Conservation (phyloP, 139 green algal species). For the Desmodesmus armatus region DNA sequence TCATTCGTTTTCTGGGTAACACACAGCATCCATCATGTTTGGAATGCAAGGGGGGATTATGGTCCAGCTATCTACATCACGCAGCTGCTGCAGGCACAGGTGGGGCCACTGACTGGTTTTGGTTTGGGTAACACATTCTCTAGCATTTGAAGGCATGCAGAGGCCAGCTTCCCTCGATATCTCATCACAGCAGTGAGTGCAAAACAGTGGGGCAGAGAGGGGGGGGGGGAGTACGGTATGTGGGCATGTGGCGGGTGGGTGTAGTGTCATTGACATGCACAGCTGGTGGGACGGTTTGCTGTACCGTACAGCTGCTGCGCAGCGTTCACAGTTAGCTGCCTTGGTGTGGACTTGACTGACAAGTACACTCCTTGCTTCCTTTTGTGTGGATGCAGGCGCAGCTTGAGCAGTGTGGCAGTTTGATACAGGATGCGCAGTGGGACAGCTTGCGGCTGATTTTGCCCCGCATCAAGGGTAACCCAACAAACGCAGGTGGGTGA, state of each 20-base stretch:
- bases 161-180: background rate
- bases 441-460: conserved; percentile 23
- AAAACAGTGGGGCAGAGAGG: too few relatives aligned
- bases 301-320: too few relatives aligned
- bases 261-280: too few relatives aligned
- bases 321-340: too few relatives aligned
- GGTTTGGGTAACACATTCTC: too few relatives aligned
- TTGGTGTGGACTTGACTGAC: too few relatives aligned
- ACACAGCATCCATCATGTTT: background rate
- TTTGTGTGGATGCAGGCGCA: conserved; percentile 8
- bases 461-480: conserved; percentile 15
- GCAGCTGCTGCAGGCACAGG: conserved; percentile 64
- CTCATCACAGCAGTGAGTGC: too few relatives aligned
- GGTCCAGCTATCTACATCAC: conserved; percentile 68
- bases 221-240: too few relatives aligned
- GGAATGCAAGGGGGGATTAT: too few relatives aligned
- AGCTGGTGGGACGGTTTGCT: too few relatives aligned
- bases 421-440: conserved; percentile 36
- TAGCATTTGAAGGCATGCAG: background rate
- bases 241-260: too few relatives aligned
- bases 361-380: background rate
- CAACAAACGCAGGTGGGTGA: conserved; percentile 17
- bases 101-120: too few relatives aligned
- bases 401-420: background rate
- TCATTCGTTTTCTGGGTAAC: background rate